Evolutionary conservation across 106 monocot genomes (phyloP), one percentile per base, ranked within the genome.

Genomic region (Alisma plantagoaquatica): DNA sequence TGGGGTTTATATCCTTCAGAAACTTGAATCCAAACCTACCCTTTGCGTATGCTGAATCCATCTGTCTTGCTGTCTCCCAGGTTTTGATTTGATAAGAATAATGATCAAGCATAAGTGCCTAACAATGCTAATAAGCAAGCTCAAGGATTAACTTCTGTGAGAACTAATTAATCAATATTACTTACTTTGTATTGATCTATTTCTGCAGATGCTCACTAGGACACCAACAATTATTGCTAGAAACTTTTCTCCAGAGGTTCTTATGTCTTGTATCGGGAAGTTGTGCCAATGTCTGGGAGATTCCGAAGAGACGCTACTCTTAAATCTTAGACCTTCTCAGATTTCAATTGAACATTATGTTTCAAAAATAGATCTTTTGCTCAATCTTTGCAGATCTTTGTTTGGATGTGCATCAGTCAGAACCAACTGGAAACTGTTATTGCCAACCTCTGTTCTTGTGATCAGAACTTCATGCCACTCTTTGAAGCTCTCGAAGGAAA

Each of bases 291-390:
- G 63, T 53, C 33, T 90, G 44, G 68, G 74, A 50, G 58, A 46
- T 41, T 49, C 72, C 47, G 60, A 51, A 51, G 74, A 78, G 61
- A 54, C 49, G 38, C 20, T 70, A 32, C 3, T 59, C 43, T 42
- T 51, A 50, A 29, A 47, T 47, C 23, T 33, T 17, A 54, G 46
- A 10, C 35, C 68, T 51, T 54, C 55, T 49, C 53, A 61, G 26
- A 50, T 49, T 47, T 47, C 79, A 16, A 53, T 82, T 29, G 41
- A 62, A 18, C 25, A 68, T 38, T 41, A 82, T 43, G 45, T 64
- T 27, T 16, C 60, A 53, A 89, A 90, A 60, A 64, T 58, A 25
- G 90, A 90, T 61, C 33, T 98, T 24, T 52, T 98, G 41, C 64
- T 69, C 3, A 53, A 59, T 55, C 73, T 98, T 21, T 72, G 67